Base-by-base conservation (phyloP, 495 filamentous ascomycete species). In the Geoglossum glabrum region DNA sequence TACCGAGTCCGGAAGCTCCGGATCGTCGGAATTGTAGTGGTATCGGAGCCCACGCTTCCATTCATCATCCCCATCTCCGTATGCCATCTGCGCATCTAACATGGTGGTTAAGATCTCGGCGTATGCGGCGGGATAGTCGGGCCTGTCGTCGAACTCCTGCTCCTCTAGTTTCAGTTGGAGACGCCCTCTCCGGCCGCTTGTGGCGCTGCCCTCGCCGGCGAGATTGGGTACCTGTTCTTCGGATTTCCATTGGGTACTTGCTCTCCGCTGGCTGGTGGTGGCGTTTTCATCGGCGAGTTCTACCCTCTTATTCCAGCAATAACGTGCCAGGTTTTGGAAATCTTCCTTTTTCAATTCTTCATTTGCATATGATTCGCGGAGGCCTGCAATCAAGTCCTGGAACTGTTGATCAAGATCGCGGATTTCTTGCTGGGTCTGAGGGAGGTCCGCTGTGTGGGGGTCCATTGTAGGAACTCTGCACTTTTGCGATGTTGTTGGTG, bases 121-220 rank as follows among this genome's bases (percentile, higher is more conserved):
- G n/a, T 55, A 55, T 15, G 52, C 52, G n/a, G 52, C 52, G 36
- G 52, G n/a, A 11, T 25, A 17, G 52, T 55, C 52, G 13, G 52
- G 36, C 17, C 17, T 15, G 10, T 40, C 36, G 4, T 40, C 52
- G 9, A 9, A 4, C 26, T 55, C 15, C 34, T 5, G 26, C 34
- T 19, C 27, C 31, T 55, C 52, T 1, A 55, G n/a, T n/a, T n/a
- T n/a, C n/a, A n/a, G n/a, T n/a, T n/a, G n/a, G n/a, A n/a, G n/a
- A n/a, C n/a, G n/a, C n/a, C n/a, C n/a, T n/a, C n/a, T n/a, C n/a
- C n/a, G n/a, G n/a, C n/a, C n/a, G n/a, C n/a, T n/a, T n/a, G n/a
- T n/a, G n/a, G n/a, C n/a, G n/a, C n/a, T n/a, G n/a, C n/a, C n/a
- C n/a, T n/a, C n/a, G n/a, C n/a, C n/a, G n/a, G n/a, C n/a, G n/a